A percentile compares a stretch with the other conserved stretches of the same genome.
Conservation (phyloP, 306 rosid species). For the Argentina anserina region DNA sequence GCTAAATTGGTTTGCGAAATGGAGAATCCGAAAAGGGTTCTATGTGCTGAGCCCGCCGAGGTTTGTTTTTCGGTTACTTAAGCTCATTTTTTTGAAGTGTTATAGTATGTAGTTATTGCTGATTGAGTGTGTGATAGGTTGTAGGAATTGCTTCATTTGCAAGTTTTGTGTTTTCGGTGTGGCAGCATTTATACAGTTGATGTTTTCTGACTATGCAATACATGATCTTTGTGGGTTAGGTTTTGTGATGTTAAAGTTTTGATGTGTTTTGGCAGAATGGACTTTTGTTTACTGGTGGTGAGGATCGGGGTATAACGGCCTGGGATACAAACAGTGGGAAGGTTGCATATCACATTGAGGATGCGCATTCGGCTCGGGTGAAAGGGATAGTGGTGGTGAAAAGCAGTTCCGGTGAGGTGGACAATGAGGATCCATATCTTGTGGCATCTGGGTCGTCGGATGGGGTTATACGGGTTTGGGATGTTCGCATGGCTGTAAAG, state of each 20-base stretch:
- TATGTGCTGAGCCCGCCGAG: slow-evolving; percentile 61
- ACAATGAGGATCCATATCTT: slow-evolving; percentile 59
- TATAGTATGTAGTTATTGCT: not conserved
- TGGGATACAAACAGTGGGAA: slow-evolving; percentile 86
- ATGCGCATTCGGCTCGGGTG: slow-evolving; percentile 71
- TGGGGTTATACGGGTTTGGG: slow-evolving; percentile 86
- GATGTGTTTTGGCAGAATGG: slow-evolving; percentile 61
- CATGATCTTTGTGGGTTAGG: not conserved
- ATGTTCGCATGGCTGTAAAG: slow-evolving; percentile 69
- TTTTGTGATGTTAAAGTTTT: not conserved
- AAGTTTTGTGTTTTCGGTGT: no score
- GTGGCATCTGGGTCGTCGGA: slow-evolving; percentile 88
- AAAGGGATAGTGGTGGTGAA: slow-evolving; percentile 73
- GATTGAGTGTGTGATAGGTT: not conserved
- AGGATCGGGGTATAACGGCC: slow-evolving; percentile 62
- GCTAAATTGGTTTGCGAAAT: slow-evolving; percentile 62
- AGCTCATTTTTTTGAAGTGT: slow-evolving; percentile 1
- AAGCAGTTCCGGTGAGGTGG: slow-evolving; percentile 34
- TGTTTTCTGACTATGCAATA: not conserved
- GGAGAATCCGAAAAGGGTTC: slow-evolving; percentile 49
- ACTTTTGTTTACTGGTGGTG: slow-evolving; percentile 78
- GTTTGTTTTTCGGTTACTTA: slow-evolving; percentile 26
- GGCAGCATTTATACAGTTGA: no score
- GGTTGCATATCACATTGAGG: slow-evolving; percentile 66
- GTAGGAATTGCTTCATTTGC: not conserved